Conservation (phyloP, 2,329 filamentous ascomycete species). For the Hypoxylon sp. region DNA sequence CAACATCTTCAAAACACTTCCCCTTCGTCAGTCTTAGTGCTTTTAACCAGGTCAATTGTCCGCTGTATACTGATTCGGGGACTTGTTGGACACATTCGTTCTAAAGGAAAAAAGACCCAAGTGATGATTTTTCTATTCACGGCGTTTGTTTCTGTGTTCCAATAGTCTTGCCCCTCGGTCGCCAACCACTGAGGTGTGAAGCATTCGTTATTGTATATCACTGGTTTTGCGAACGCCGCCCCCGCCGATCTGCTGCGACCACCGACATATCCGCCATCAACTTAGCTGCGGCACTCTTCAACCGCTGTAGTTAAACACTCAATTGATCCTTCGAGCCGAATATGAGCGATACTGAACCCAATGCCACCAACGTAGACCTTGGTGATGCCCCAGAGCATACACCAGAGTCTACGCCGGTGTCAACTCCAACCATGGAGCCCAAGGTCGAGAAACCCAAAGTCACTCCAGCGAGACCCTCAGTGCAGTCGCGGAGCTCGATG, state of each 20-base stretch:
- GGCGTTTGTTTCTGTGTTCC: conserved; percentile 18
- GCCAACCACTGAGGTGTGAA: conserved; percentile 15
- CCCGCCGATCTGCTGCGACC: conserved; percentile 24
- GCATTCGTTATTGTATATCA: conserved; percentile 41
- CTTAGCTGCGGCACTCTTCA: conserved; percentile 6
- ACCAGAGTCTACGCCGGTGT: conserved; percentile 29
- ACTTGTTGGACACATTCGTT: conserved; percentile 43
- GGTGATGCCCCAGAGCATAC: conserved; percentile 38
- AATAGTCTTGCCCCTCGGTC: conserved; percentile 3
- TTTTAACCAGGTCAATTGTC: conserved; percentile 39
- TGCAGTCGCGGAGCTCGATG: conserved; percentile 59
- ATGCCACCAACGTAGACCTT: conserved; percentile 40
- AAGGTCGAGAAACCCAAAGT: conserved; percentile 32
- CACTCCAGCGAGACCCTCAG: conserved; percentile 52
- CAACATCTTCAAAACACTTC: conserved; percentile 45
- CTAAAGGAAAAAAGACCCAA: conserved; percentile 19
- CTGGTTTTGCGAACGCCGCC: conserved; percentile 25
- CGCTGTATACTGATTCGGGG: conserved; percentile 33
- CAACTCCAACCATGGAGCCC: conserved; percentile 28
- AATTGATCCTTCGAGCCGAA: conserved; percentile 31
- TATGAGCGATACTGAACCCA: conserved; percentile 40
- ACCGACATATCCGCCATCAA: conserved; percentile 34
- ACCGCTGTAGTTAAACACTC: conserved; percentile 9
- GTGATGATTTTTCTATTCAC: conserved; percentile 31
- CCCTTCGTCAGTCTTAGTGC: conserved; percentile 25